Conservation (phyloP, 441 rosid species). For the Breynia disticha region DNA sequence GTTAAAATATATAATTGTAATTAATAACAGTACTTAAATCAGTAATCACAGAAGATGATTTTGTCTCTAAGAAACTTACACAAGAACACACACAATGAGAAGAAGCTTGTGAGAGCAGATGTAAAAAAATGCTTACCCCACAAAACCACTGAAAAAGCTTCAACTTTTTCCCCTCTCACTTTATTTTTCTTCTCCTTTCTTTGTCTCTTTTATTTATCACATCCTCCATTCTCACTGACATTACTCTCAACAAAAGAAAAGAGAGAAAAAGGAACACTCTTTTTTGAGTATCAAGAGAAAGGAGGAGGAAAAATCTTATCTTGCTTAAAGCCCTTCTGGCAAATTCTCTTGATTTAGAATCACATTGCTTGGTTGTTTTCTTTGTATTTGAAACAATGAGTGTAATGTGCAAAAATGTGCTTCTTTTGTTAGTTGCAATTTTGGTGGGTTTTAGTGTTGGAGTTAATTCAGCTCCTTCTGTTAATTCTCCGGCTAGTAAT, state of each 20-base stretch:
- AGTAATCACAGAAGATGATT: no score
- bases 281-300: neutral
- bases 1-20: no score
- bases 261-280: neutral
- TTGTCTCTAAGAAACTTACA: no score
- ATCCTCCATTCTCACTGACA: conserved; percentile 6
- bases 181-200: conserved; percentile 7
- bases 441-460: conserved; percentile 31
- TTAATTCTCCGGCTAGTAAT: conserved; percentile 73
- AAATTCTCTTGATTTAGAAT: conserved; percentile 20
- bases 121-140: conserved; percentile 7
- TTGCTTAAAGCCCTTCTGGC: conserved; percentile 13
- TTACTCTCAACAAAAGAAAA: neutral
- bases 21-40: no score
- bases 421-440: conserved; percentile 33
- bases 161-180: conserved; percentile 7
- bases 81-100: no score
- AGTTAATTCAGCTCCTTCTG: conserved; percentile 51
- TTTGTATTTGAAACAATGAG: conserved; percentile 24
- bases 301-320: neutral
- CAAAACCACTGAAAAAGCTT: conserved; percentile 10
- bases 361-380: conserved; percentile 9
- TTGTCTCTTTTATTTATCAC: conserved; percentile 7
- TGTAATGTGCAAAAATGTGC: conserved; percentile 25
- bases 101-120: no score